A percentile compares a stretch with the other conserved stretches of the same genome.
Evolutionary conservation across 1,284 basidiomycete genomes (phyloP).

Genomic region (Tranzscheliella williamsii): DNA sequence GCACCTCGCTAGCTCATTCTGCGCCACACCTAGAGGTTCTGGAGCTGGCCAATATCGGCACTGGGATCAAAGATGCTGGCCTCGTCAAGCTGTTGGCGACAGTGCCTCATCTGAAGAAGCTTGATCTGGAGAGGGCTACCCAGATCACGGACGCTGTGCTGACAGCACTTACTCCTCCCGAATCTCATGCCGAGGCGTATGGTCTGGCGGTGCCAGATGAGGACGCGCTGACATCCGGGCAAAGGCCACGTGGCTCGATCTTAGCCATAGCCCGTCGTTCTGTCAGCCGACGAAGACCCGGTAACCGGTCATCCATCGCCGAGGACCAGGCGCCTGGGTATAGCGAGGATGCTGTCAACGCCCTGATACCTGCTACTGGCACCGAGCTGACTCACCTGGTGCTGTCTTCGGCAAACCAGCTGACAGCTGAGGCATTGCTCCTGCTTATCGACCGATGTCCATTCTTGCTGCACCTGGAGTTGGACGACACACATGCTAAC

Average conservation of each 20-base stretch:
- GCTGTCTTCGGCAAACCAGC: conserved; percentile 65
- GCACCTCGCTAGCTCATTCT: conserved; percentile 72
- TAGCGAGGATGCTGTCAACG: conserved; percentile 18
- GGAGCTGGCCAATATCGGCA: conserved; percentile 74
- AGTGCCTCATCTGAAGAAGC: conserved; percentile 71
- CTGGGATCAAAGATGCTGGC: conserved; percentile 67
- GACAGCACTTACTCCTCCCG: conserved; percentile 68
- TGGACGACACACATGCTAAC: conserved; percentile 43
- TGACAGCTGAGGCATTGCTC: conserved; percentile 25
- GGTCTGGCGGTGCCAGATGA: conserved; percentile 17
- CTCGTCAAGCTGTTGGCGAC: conserved; percentile 73
- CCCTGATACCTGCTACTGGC: conserved; percentile 63
- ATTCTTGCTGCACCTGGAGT: conserved; percentile 38
- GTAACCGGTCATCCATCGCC: conserved; percentile 5
- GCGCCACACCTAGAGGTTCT: conserved; percentile 77
- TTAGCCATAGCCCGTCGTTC: conserved; percentile 17
- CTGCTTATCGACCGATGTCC: conserved; percentile 39
- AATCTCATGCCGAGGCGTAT: conserved; percentile 30
- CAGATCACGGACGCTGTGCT: conserved; percentile 77
- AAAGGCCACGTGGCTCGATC: conserved; percentile 15
- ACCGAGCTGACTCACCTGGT: conserved; percentile 73
- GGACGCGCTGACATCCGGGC: conserved; percentile 13
- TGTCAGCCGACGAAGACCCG: conserved; percentile 20
- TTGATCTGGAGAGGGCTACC: conserved; percentile 82
- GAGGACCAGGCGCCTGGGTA: conserved; percentile 12